Base-by-base conservation (phyloP, 495 filamentous ascomycete genomes). In the Penicillium psychrofluorescens region DNA sequence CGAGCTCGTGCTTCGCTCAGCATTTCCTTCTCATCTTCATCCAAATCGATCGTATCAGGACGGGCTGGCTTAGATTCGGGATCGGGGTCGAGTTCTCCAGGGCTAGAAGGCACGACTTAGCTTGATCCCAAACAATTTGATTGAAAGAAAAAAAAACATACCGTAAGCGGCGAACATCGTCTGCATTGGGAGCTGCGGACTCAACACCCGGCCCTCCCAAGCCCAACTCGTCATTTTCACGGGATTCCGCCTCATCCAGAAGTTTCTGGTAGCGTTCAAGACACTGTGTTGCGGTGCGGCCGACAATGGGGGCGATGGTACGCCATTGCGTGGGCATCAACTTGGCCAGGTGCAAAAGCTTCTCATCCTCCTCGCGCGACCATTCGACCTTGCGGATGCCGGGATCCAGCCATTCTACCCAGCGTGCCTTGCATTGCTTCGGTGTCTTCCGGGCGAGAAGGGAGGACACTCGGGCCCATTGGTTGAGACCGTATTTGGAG, bases 1-100 rank as follows among this genome's bases (percentile, higher is more conserved):
- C 92, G 85, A 44, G 92, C 92, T 55, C 92, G 86, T 41, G 92
- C 92, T 67, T 98, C 92, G 62, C 90, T 95, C 53, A 98, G 69
- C 92, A 97, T 97, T 61, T 97, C 94, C 70, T 97, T 97, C 63
- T 98, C 94, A 58, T 97, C 92, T 68, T 98, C 92, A 57, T 98
- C 92, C 43, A 98, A 76, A 66, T 98, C 92, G 59, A 97, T 91
- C 2, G 94, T 95, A 59, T 98, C 92, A 35, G 92, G 94, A 28
- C 89, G 79, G n/a, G 92, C 92, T 29, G 94, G 92, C 59, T 95
- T 95, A 37, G 85, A 92, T 67, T 98, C 92, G 7, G 92, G 90
- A 53, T 96, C 91, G 13, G 92, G 91, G 51, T 98, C 92, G 32
- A 95, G 75, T 68, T 98, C 92, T 46, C 92, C 92, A 15, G 94